Conservation (phyloP, 2,329 filamentous ascomycete genomes). For the Teratosphaeria destructans region DNA sequence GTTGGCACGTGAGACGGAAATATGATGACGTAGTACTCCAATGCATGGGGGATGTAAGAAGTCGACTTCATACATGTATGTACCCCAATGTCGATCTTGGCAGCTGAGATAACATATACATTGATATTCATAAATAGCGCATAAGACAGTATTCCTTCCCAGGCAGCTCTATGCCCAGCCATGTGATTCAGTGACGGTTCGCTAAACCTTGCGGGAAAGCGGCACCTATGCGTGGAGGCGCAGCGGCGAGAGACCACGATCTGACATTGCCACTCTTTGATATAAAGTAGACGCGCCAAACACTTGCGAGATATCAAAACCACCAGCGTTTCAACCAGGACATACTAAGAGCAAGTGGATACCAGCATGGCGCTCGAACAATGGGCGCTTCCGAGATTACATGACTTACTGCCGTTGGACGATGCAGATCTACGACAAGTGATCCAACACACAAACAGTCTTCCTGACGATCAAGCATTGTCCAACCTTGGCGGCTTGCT, state of each 20-base stretch:
- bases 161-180: background rate
- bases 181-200: background rate
- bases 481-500: conserved; percentile 8
- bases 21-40: background rate
- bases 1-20: background rate
- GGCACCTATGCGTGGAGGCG: background rate
- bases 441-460: conserved; percentile 7
- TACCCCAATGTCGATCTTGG: background rate
- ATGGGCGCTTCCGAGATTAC: conserved; percentile 10
- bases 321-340: background rate
- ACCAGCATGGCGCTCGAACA: conserved; percentile 2
- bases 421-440: conserved; percentile 10
- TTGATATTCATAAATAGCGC: background rate
- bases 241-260: background rate
- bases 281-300: background rate
- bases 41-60: background rate
- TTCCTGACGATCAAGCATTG: conserved; percentile 5
- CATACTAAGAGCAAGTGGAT: background rate
- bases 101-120: background rate
- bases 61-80: background rate
- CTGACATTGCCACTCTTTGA: background rate
- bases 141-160: too few species aligned
- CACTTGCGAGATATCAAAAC: background rate
- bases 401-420: conserved; percentile 9
- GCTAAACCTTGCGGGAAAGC: background rate